Evolutionary conservation across 495 filamentous ascomycete species (phyloP).

Genomic region (Penicillium pancosmium): DNA sequence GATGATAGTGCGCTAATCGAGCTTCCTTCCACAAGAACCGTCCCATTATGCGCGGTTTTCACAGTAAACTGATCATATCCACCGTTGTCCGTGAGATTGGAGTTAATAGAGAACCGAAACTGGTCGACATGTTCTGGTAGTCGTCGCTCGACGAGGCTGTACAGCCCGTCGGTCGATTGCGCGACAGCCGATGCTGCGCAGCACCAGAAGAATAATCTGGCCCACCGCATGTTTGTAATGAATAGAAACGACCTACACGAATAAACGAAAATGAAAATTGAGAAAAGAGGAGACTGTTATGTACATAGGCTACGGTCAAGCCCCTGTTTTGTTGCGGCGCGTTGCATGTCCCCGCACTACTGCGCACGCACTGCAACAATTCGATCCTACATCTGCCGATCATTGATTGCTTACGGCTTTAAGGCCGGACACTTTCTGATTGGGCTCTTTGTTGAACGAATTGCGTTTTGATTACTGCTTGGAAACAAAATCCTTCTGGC

Average conservation of each 20-base stretch:
- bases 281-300: background rate
- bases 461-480: conserved; percentile 1
- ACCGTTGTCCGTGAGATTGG: conserved; percentile 20
- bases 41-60: conserved; percentile 37
- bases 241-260: background rate
- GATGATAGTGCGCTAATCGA: conserved; percentile 48
- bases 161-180: conserved; percentile 45
- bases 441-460: background rate
- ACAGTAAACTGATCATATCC: conserved; percentile 49
- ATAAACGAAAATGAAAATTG: background rate
- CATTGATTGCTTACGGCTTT: conserved; percentile 5
- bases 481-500: conserved; percentile 27
- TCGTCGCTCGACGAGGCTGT: conserved; percentile 48
- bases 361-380: conserved; percentile 18
- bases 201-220: conserved; percentile 13
- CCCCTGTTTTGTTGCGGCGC: conserved; percentile 1
- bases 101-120: conserved; percentile 42
- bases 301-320: background rate
- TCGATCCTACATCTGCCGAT: conserved; percentile 19
- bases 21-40: conserved; percentile 48
- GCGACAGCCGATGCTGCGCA: conserved; percentile 17
- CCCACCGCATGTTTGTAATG: conserved; percentile 17
- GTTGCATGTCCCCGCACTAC: conserved; percentile 21
- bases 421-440: background rate
- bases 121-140: conserved; percentile 44